Evolutionary conservation across 1,284 basidiomycete species (phyloP).

Genomic region (Boletus semigastroideus): DNA sequence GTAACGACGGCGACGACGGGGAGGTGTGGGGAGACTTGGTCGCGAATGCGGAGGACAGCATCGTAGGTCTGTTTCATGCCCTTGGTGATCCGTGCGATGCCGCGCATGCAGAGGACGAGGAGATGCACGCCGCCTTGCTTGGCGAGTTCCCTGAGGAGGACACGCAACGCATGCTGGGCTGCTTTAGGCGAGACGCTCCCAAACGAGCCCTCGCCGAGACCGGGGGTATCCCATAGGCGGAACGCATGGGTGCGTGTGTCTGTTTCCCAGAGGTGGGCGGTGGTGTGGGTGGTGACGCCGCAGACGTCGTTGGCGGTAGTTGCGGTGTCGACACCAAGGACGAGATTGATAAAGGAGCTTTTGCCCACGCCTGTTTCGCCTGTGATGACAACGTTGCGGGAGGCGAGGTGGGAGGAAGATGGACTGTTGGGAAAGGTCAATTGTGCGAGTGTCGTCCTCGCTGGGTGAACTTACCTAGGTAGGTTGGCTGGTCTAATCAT

Average conservation of each 20-base stretch:
- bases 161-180: slow-evolving; percentile 21
- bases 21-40: slow-evolving; percentile 21
- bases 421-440: neutral
- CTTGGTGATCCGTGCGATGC: slow-evolving; percentile 17
- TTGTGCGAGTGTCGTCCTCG: neutral
- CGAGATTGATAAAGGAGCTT: slow-evolving; percentile 31
- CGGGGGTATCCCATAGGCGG: slow-evolving; percentile 32
- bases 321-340: slow-evolving; percentile 15
- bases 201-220: slow-evolving; percentile 26
- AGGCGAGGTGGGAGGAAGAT: slow-evolving; percentile 1
- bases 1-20: slow-evolving; percentile 30
- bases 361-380: slow-evolving; percentile 32
- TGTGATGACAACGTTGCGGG: slow-evolving; percentile 25
- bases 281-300: slow-evolving; percentile 23
- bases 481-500: slow-evolving; percentile 6
- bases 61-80: slow-evolving; percentile 27
- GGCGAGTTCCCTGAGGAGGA: slow-evolving; percentile 25
- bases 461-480: slow-evolving; percentile 7
- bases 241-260: slow-evolving; percentile 18
- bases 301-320: slow-evolving; percentile 23
- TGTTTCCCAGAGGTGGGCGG: slow-evolving; percentile 19
- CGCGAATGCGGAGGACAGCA: slow-evolving; percentile 17
- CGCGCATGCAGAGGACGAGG: slow-evolving; percentile 31
- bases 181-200: slow-evolving; percentile 23
- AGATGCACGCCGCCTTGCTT: slow-evolving; percentile 31